These are phyloP conservation scores for Cokeromyces recurvatus DNA, from an alignment of 371 early-diverging fungal species.

Conservation along the genomic window DNA sequence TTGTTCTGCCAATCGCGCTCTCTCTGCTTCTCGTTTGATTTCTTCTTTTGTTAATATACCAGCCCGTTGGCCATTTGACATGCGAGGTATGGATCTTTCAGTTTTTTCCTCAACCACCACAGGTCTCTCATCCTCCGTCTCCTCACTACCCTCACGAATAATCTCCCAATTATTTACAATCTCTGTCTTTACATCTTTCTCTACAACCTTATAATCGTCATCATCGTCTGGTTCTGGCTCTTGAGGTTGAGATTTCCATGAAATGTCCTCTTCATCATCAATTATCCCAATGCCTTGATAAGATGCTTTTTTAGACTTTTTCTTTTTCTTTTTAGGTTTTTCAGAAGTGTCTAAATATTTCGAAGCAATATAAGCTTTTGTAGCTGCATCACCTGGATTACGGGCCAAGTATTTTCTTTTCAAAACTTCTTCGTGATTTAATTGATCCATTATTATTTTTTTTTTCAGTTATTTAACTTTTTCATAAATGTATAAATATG, in stretches of 20 bases:
- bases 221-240: not conserved
- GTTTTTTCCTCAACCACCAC: conserved; percentile 36
- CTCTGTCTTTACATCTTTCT: conserved; percentile 11
- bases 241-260: conserved; percentile 6
- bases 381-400: conserved; percentile 42
- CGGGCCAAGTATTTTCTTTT: conserved; percentile 40
- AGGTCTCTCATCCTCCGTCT: conserved; percentile 45
- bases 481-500: no score
- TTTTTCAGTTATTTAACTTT: no score
- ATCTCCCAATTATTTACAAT: conserved; percentile 43
- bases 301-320: conserved; percentile 24
- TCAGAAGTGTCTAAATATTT: conserved; percentile 29
- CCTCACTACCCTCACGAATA: conserved; percentile 37
- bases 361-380: conserved; percentile 42
- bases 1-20: conserved; percentile 36
- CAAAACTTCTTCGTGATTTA: conserved; percentile 25
- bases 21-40: conserved; percentile 42
- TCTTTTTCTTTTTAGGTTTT: conserved; percentile 43
- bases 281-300: conserved; percentile 38
- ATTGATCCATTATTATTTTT: conserved; percentile 19
- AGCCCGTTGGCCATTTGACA: conserved; percentile 52
- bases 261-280: conserved; percentile 49
- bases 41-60: conserved; percentile 53
- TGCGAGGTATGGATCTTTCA: conserved; percentile 5
- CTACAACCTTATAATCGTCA: no score